Evolutionary conservation across 805 yeast species (phyloP).

Genomic region (Saccharomycopsis fibuligera): DNA sequence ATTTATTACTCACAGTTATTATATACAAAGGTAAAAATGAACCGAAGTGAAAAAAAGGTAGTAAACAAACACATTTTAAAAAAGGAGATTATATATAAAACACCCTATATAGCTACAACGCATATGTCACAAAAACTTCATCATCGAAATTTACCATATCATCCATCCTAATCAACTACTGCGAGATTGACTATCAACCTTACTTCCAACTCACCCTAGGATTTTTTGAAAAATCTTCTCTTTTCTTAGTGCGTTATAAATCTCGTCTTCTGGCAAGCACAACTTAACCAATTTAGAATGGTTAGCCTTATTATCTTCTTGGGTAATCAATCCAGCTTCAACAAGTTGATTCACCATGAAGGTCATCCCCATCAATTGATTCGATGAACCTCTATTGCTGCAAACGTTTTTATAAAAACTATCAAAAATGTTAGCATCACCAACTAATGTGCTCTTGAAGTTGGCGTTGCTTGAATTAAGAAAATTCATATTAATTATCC

Average conservation of each 20-base stretch:
- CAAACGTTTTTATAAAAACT: constrained; percentile 9
- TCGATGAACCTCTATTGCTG: background rate
- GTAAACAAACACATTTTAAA: too few species aligned
- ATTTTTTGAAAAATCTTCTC: constrained; percentile 34
- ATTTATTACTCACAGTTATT: background rate
- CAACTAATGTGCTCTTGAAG: constrained; percentile 6
- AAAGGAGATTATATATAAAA: too few species aligned
- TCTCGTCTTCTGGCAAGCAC: constrained; percentile 65
- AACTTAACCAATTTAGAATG: constrained; percentile 59
- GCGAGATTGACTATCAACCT: too few species aligned
- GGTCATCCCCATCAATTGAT: constrained; percentile 43
- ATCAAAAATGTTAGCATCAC: constrained; percentile 10
- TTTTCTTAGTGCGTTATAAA: constrained; percentile 49
- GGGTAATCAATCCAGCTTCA: constrained; percentile 71
- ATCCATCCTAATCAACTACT: too few species aligned
- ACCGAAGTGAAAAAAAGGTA: background rate
- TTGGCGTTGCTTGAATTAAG: constrained; percentile 5
- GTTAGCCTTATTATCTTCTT: constrained; percentile 64
- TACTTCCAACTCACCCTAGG: constrained; percentile 29
- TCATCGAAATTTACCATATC: too few species aligned
- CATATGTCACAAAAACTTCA: too few species aligned
- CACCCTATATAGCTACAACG: too few species aligned
- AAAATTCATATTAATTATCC: constrained; percentile 38
- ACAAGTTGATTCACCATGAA: constrained; percentile 60
- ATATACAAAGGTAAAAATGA: too few species aligned